Evolutionary conservation across 148 eudicot species (phyloP), one percentile per base, ranked within the genome.

Genomic region (Chenopodium berlandieri): DNA sequence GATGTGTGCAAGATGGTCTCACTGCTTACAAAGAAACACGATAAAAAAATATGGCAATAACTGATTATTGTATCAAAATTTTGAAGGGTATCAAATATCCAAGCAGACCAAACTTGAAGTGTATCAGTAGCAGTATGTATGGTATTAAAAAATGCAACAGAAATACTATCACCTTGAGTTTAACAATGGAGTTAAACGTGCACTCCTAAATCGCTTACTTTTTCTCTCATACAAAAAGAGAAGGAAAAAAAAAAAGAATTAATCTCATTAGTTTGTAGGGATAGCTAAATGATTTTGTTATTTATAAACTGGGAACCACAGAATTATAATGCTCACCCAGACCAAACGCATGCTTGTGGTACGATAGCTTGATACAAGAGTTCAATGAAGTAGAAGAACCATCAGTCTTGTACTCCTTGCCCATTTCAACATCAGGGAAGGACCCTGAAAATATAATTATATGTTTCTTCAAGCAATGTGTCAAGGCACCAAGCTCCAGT

Each of bases 281-380:
- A 47, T 66, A 32, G 52, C 83, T 81, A 79, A 83, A 68, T 78
- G 30, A 79, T 69, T 75, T 65, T 34, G 14, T 64, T 10, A 73
- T 8, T 64, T 10, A 73, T 8, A 73, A 70, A 34, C 48, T 73
- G 13, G 88, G 89, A 68, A 92, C 89, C 46, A 92, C 87, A 11
- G 93, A 92, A 82, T 92, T 92, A 71, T 92, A 92, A 84, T 92
- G 93, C 92, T 92, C 95, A 27, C 95, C 95, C 14, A 92, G 90
- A 56, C 95, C 95, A 87, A 90, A 92, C 9, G 95, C 93, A 83
- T 92, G 95, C 87, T 73, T 83, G 76, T 90, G 95, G 87, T 92
- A 90, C 0, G 95, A 92, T 30, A 92, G 75, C 90, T 85, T 86
- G 81, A 92, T 89, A 54, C 88, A 87, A 20, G 91, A 80, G 34